Evolutionary conservation across 208 protist species (phyloP), one percentile per base, ranked within the genome.

Genomic region (Trypanosoma rangeli): DNA sequence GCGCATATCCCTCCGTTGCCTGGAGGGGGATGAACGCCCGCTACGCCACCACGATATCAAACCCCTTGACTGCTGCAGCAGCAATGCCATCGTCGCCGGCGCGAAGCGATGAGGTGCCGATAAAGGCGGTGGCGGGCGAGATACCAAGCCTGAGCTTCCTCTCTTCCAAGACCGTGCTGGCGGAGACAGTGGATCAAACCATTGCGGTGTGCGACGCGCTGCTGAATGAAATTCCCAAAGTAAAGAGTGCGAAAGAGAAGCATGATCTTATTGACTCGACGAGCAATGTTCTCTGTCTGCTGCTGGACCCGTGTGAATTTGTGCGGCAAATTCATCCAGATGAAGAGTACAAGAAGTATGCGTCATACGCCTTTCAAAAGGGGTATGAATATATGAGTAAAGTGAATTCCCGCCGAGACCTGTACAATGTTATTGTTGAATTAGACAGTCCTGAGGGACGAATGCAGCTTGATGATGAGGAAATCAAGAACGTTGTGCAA

Each of bases 291-390:
- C 79, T 98, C 1, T 98, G 94, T 72, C 79, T 97, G 18, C 77
- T 97, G 64, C 76, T 98, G 5, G 94, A 98, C 76, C 91, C 92
- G 9, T 93, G 87, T 77, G 94, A 98, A 75, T 95, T 97, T 80
- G 92, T 97, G 60, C 86, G 94, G 18, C 87, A 95, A 67, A 89
- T 96, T 24, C 90, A 97, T 67, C 92, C 92, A 26, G 84, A 93
- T 60, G 83, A 88, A 59, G 75, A 84, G 37, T 97, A 96, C 80
- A 91, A 94, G 64, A 78, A 85, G 22, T 73, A 80, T 59, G 93
- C 93, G 20, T 64, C 78, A 5, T 65, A 89, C 39, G 94, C 92
- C 48, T 96, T 97, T 66, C 81, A 91, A 60, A 83, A 87, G 63
- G 90, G 90, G 18, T 92, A 92, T 79, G 84, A 91, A 70, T 97